Evolutionary conservation across 768 basidiomycete species (phyloP).

Genomic region (Filobasidium wieringae): DNA sequence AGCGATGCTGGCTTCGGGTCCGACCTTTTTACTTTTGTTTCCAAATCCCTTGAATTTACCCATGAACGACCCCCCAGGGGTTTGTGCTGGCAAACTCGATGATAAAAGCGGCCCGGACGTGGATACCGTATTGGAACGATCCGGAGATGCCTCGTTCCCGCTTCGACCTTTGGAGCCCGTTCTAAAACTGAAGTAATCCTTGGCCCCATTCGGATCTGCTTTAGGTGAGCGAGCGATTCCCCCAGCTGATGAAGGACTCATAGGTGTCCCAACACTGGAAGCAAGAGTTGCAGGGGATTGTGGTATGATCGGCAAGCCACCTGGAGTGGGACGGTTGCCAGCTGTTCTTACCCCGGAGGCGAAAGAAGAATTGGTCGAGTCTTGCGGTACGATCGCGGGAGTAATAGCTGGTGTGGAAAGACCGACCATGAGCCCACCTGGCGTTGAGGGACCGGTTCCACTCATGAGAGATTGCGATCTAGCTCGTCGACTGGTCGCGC

Average conservation of each 20-base stretch:
- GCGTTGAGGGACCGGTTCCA: conserved; percentile 18
- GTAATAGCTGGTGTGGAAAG: conserved; percentile 59
- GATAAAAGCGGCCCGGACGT: conserved; percentile 9
- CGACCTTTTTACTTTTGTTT: conserved; percentile 48
- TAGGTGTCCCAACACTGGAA: conserved; percentile 1
- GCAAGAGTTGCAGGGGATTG: conserved; percentile 41
- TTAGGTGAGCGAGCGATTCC: conserved; percentile 16
- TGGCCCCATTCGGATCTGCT: conserved; percentile 9
- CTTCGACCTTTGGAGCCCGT: too few species aligned
- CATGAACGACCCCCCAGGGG: conserved; percentile 56
- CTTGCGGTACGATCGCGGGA: conserved; percentile 49
- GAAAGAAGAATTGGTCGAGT: conserved; percentile 41
- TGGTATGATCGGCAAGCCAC: conserved; percentile 40
- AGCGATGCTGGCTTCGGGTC: conserved; percentile 28
- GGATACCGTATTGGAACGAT: conserved; percentile 5
- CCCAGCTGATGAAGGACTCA: not conserved
- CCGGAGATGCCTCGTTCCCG: conserved; percentile 1
- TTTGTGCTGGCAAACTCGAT: conserved; percentile 34
- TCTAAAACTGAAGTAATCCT: conserved; percentile 35
- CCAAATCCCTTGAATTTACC: conserved; percentile 61
- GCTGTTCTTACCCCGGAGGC: conserved; percentile 21
- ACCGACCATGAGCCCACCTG: conserved; percentile 41
- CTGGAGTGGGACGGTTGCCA: not conserved
- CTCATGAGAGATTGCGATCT: conserved; percentile 27
- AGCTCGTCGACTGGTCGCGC: conserved; percentile 22